These are phyloP conservation scores for Penicillium macrosclerotiorum DNA, from an alignment of 495 filamentous ascomycete genomes.

Conservation along the genomic window DNA sequence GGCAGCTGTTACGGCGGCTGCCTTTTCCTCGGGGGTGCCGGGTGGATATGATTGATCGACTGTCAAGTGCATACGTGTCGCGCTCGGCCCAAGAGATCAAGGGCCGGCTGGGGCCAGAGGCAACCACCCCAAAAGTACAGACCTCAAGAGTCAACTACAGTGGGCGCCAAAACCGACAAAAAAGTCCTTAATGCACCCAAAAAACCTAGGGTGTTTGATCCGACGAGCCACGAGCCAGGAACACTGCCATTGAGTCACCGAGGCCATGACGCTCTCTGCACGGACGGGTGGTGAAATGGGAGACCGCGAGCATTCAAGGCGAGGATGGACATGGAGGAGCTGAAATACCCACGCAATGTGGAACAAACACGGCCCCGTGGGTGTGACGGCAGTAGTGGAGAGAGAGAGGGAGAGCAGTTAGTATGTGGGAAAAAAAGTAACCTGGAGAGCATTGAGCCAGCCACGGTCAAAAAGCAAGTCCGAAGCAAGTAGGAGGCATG, in stretches of 20 bases:
- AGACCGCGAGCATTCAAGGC: background rate
- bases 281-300: background rate
- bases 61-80: slow-evolving; percentile 11
- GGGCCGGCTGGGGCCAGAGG: background rate
- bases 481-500: no score
- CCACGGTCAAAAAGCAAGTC: slow-evolving; percentile 13
- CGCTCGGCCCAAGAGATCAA: background rate
- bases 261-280: background rate
- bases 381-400: slow-evolving; percentile 1
- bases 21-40: slow-evolving; percentile 3
- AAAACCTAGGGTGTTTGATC: slow-evolving; percentile 13
- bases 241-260: no score
- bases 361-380: background rate
- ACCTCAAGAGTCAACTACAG: no score
- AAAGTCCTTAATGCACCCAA: slow-evolving; percentile 4
- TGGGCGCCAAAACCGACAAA: slow-evolving; percentile 1
- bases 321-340: background rate
- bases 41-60: slow-evolving; percentile 23
- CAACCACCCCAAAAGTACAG: no score
- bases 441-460: slow-evolving; percentile 6
- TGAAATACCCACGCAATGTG: slow-evolving; percentile 4
- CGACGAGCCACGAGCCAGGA: background rate
- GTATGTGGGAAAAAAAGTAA: slow-evolving; percentile 11
- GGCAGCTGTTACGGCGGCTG: background rate
- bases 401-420: background rate